Percentiles rank a stretch among this genome's conserved stretches.
Evolutionary conservation across 176 grass and related monocot species (phyloP).

Genomic region (Echinochloa phyllopogon): DNA sequence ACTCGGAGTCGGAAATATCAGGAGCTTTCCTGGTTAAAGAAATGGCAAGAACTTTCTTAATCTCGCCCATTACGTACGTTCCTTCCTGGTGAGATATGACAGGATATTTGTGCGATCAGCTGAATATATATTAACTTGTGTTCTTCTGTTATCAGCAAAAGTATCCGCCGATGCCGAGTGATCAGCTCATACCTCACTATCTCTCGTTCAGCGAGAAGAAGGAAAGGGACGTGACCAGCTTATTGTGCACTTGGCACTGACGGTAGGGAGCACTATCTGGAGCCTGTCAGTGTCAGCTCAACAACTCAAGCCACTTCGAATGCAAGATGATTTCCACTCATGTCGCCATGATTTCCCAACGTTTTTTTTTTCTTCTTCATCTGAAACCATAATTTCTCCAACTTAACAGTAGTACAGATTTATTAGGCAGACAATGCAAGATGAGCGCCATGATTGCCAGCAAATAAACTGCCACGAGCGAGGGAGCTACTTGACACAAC

Average conservation of each 20-base stretch:
- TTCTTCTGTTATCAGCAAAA: not conserved
- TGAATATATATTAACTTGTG: not conserved
- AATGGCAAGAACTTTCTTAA: not conserved
- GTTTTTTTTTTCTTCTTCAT: not conserved
- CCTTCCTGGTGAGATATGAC: not conserved
- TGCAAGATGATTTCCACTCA: not conserved
- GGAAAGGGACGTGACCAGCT: not conserved
- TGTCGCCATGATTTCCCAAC: not conserved
- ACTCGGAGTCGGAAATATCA: not conserved
- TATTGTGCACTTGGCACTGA: not conserved
- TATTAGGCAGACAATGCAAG: not conserved
- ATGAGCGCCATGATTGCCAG: not conserved
- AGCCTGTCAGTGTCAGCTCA: constrained; percentile 23
- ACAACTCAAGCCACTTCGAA: constrained; percentile 10
- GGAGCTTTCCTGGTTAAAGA: not conserved
- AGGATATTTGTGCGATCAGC: not conserved
- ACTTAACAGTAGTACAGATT: not conserved
- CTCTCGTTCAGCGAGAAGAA: not conserved
- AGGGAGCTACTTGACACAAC: not conserved
- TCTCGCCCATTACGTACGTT: not conserved
- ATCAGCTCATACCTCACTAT: constrained; percentile 14
- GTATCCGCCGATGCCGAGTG: not conserved
- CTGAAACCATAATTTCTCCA: not conserved
- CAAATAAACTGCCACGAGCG: not conserved
- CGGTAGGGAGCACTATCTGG: not conserved